Percentiles rank a stretch among this genome's conserved stretches.
Conservation (phyloP, 2,329 filamentous ascomycete species). For the Apiospora aurea region DNA sequence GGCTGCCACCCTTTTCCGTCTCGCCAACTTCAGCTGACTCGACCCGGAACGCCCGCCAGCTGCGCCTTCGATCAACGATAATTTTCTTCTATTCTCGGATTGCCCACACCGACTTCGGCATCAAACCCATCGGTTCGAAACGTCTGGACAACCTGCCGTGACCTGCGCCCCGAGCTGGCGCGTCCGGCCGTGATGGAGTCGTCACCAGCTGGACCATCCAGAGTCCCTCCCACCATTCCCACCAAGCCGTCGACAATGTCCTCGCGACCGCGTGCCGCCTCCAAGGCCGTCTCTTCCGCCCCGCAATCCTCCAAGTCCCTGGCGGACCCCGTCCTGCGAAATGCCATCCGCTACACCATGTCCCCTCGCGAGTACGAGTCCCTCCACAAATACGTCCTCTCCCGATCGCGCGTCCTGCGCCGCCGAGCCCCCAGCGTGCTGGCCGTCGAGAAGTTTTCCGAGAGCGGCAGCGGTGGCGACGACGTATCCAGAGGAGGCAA, state of each 20-base stretch:
- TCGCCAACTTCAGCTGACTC: neutral
- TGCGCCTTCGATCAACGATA: neutral
- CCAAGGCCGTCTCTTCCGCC: neutral
- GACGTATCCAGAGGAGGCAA: constrained; percentile 33
- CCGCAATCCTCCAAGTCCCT: constrained; percentile 33
- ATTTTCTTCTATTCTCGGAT: neutral
- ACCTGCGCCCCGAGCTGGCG: constrained; percentile 1
- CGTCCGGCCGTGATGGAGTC: constrained; percentile 15
- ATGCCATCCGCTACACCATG: constrained; percentile 86
- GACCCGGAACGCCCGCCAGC: neutral
- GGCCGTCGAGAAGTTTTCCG: constrained; percentile 62
- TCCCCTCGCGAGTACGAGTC: constrained; percentile 84
- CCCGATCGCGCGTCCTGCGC: constrained; percentile 68
- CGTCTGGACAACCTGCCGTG: neutral
- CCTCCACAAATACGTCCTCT: constrained; percentile 83
- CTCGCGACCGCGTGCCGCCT: neutral
- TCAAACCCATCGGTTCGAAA: neutral
- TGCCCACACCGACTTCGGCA: neutral
- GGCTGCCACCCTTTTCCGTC: neutral
- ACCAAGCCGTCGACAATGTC: neutral
- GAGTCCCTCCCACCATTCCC: neutral
- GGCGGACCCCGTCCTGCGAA: constrained; percentile 78
- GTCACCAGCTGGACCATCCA: constrained; percentile 19
- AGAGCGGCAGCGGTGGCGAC: constrained; percentile 43
- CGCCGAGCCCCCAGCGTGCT: constrained; percentile 62